Base-by-base conservation (phyloP, 1,284 basidiomycete genomes). In the Irpex lacteus region DNA sequence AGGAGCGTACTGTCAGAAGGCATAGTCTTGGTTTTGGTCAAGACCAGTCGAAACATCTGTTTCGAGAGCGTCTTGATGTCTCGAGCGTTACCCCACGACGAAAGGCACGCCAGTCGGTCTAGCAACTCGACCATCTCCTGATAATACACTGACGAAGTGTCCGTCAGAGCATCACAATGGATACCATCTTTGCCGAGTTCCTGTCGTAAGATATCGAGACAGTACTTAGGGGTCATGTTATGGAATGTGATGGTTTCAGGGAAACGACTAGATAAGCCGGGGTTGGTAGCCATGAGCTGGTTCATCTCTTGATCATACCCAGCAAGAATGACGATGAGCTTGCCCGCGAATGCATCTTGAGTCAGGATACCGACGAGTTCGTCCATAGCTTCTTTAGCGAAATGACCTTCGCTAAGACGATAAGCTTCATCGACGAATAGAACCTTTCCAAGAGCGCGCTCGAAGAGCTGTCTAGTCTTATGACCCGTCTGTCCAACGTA, bases 271-370 rank as follows among this genome's bases (percentile, higher is more conserved):
- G 87, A 81, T 13, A 90, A 76, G 0, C 88, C 88, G 2, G 81
- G 76, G 66, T 90, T 90, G 65, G 86, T 80, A 0, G 75, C 68
- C 65, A 90, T 71, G 3, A 90, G 77, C 15, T 76, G 65, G 66
- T 90, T 87, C 78, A 90, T 90, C 54, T 90, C 85, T 6, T 83
- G 69, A 65, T 88, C 85, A 67, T 90, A 90, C 0, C 88, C 88
- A 40, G 88, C 88, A 9, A 90, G 78, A 61, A 90, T 83, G 69
- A 90, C 84, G 55, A 90, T 77, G 21, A 90, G 73, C 70, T 87
- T 89, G 21, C 78, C 76, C 67, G 78, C 78, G 76, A 80, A 90
- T 26, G 72, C 76, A 11, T 85, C 81, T 50, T 87, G 75, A 0
- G 88, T 90, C 65, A 90, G 75, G 34, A 87, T 68, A 6, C 81